A percentile compares a stretch with the other conserved stretches of the same genome.
Conservation (phyloP, 2,329 filamentous ascomycete species). For the Ophiocordyceps camponoti-saundersi region DNA sequence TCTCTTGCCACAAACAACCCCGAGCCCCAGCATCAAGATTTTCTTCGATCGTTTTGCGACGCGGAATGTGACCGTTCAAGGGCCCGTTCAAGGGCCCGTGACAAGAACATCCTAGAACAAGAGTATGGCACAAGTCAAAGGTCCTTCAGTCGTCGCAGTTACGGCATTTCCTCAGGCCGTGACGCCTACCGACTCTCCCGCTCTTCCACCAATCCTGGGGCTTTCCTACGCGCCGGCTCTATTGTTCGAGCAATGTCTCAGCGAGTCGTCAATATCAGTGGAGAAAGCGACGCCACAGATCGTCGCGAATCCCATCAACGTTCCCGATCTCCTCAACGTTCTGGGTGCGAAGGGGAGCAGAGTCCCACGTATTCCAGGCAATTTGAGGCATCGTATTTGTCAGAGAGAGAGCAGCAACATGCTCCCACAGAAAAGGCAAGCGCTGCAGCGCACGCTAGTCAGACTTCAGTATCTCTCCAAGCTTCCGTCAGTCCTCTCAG, state of each 20-base stretch:
- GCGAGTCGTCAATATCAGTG: conserved; percentile 92
- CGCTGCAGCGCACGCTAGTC: conserved; percentile 5
- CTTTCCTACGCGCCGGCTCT: conserved; percentile 52
- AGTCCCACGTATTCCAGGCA: conserved; percentile 16
- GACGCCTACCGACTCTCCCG: conserved; percentile 37
- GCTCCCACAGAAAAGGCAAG: conserved; percentile 27
- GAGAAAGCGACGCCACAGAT: conserved; percentile 73
- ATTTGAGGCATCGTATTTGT: conserved; percentile 32
- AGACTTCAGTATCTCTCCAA: conserved; percentile 4
- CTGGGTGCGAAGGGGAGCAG: conserved; percentile 11
- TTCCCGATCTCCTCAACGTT: conserved; percentile 36
- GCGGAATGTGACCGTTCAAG: conserved; percentile 39
- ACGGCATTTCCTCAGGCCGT: conserved; percentile 38
- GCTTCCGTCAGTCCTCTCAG: conserved; percentile 53
- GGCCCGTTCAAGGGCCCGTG: conserved; percentile 32
- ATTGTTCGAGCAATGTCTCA: conserved; percentile 83
- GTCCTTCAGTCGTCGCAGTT: conserved; percentile 31
- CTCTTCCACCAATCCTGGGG: conserved; percentile 44
- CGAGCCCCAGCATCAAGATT: conserved; percentile 21
- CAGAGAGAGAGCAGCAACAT: conserved; percentile 21
- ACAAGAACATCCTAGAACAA: conserved; percentile 33
- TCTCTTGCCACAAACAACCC: conserved; percentile 22
- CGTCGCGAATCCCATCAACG: conserved; percentile 46
- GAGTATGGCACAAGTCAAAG: conserved; percentile 36
- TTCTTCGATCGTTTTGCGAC: background rate